These are phyloP conservation scores for Lasiodiplodia sp. DNA, from an alignment of 2,329 filamentous ascomycete species.

Conservation along the genomic window DNA sequence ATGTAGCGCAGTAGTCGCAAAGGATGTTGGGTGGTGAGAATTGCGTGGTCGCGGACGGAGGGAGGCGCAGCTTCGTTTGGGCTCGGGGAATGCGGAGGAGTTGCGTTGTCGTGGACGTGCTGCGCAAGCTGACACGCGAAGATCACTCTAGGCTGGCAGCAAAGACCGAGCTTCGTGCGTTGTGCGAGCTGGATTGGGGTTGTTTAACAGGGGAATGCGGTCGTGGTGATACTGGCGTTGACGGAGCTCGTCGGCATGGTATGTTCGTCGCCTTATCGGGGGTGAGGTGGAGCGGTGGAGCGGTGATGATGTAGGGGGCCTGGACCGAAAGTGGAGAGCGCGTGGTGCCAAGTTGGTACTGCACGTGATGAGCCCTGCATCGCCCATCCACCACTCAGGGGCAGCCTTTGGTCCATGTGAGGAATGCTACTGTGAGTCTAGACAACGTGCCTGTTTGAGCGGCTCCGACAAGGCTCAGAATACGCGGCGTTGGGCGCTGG, in stretches of 20 bases:
- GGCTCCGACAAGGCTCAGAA: not conserved
- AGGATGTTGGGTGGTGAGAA: constrained; percentile 6
- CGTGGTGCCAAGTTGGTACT: constrained; percentile 3
- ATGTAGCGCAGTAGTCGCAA: constrained; percentile 5
- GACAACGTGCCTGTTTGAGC: constrained; percentile 11
- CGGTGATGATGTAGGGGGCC: constrained; percentile 21
- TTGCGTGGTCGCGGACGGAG: not conserved
- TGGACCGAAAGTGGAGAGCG: constrained; percentile 18
- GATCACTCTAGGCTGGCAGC: constrained; percentile 52
- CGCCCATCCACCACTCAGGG: constrained; percentile 16
- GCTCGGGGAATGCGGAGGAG: constrained; percentile 22
- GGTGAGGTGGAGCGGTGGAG: constrained; percentile 24
- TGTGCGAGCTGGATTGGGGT: constrained; percentile 40
- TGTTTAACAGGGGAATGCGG: constrained; percentile 12
- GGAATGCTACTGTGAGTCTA: not conserved
- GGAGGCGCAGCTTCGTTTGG: constrained; percentile 23
- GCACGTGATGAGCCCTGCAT: constrained; percentile 12
- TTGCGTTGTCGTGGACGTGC: constrained; percentile 39
- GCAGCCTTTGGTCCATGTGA: constrained; percentile 11
- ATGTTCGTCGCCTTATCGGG: constrained; percentile 23
- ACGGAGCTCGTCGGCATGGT: constrained; percentile 16
- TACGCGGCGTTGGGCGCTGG: not conserved
- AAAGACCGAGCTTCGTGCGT: constrained; percentile 46
- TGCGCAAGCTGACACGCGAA: constrained; percentile 46
- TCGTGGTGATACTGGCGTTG: constrained; percentile 8